Conservation (phyloP, 1,284 basidiomycete genomes). For the Albatrellus sp. region DNA sequence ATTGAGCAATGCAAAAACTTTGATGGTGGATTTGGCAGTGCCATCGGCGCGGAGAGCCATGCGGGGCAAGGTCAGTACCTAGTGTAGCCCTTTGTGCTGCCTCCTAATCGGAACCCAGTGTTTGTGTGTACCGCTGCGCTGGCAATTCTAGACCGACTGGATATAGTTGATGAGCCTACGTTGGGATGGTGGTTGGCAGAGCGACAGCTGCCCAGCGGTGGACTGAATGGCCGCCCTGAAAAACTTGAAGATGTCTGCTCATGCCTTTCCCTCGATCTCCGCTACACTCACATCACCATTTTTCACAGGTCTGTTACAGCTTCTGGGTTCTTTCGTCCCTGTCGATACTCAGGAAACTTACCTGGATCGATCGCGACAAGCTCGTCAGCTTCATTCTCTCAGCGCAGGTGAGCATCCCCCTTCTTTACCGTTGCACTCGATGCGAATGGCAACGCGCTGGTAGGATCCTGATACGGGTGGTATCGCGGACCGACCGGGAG, state of each 20-base stretch:
- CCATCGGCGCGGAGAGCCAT: constrained; percentile 84
- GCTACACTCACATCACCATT: neutral
- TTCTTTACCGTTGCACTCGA: neutral
- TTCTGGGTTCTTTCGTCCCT: constrained; percentile 93
- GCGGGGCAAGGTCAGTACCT: constrained; percentile 67
- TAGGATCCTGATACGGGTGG: constrained; percentile 88
- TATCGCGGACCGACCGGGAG: constrained; percentile 88
- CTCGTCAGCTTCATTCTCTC: constrained; percentile 76
- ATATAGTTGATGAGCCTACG: constrained; percentile 64
- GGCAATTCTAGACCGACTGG: constrained; percentile 75
- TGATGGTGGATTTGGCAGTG: constrained; percentile 88
- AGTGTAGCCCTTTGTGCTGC: too few species aligned
- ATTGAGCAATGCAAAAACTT: constrained; percentile 80
- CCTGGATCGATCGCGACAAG: constrained; percentile 88
- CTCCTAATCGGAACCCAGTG: constrained; percentile 32
- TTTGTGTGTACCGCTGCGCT: constrained; percentile 85
- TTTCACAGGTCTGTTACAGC: constrained; percentile 82
- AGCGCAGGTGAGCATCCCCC: constrained; percentile 59
- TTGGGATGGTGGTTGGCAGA: constrained; percentile 91
- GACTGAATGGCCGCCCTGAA: constrained; percentile 91
- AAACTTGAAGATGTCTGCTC: constrained; percentile 88
- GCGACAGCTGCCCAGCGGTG: constrained; percentile 86
- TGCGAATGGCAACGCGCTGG: neutral
- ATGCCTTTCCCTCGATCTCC: neutral
- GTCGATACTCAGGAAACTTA: constrained; percentile 72